These are phyloP conservation scores for Pseudodiploospora longispora DNA, from an alignment of 2,329 filamentous ascomycete species.

Conservation along the genomic window DNA sequence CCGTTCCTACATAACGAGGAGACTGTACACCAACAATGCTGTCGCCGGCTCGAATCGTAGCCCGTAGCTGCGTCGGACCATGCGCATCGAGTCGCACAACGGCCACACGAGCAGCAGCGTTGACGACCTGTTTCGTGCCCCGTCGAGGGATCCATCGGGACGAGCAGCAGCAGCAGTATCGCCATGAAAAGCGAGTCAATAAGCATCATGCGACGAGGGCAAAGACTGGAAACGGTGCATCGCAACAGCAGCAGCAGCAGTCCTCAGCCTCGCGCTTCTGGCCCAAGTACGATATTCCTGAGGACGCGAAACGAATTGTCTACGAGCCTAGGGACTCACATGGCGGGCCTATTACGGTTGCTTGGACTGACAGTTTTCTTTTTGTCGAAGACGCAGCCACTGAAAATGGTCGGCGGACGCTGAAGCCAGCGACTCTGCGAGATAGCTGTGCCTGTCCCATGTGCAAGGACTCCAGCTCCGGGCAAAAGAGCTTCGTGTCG, in stretches of 20 bases:
- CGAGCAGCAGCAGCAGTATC: background rate
- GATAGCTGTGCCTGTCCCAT: constrained; percentile 45
- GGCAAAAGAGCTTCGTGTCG: constrained; percentile 46
- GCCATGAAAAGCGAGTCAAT: background rate
- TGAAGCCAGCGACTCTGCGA: constrained; percentile 32
- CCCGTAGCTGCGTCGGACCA: background rate
- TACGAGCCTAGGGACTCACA: constrained; percentile 1
- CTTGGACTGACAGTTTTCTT: constrained; percentile 19
- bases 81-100: too few species aligned
- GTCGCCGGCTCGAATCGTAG: constrained; percentile 1
- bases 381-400: constrained; percentile 19
- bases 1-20: too few species aligned
- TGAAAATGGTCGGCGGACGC: constrained; percentile 13
- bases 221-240: too few species aligned
- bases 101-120: too few species aligned
- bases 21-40: background rate
- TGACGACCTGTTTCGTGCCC: background rate
- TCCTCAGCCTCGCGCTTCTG: constrained; percentile 4
- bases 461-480: constrained; percentile 51
- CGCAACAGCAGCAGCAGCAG: background rate
- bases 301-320: constrained; percentile 8
- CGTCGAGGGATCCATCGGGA: background rate
- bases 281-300: constrained; percentile 11
- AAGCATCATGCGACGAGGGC: background rate
- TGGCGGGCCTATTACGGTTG: constrained; percentile 14